Conservation (phyloP, 192 early-diverging fungal genomes). For the Umbelopsis isabellina region DNA sequence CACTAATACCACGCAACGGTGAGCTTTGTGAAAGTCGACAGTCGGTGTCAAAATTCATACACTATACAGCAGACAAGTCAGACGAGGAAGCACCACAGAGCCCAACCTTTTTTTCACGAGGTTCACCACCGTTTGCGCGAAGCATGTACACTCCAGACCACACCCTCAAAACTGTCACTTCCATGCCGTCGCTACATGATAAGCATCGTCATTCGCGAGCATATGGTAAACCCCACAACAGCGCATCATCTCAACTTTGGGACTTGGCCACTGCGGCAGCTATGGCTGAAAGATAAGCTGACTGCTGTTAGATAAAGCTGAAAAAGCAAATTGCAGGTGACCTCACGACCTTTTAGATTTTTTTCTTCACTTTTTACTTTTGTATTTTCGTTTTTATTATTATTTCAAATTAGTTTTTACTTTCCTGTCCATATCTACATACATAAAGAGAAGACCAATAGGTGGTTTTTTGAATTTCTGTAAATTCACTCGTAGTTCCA, state of each 20-base stretch:
- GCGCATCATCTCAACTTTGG: constrained; percentile 1
- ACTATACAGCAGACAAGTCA: constrained; percentile 4
- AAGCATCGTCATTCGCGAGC: neutral
- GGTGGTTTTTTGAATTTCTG: too few species aligned
- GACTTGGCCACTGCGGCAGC: neutral
- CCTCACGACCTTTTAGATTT: too few species aligned
- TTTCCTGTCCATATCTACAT: too few species aligned
- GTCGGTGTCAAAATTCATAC: neutral
- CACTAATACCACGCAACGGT: neutral
- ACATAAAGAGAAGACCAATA: too few species aligned
- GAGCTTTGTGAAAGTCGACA: constrained; percentile 4
- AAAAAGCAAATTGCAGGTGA: too few species aligned
- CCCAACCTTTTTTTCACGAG: neutral
- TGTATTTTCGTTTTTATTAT: too few species aligned
- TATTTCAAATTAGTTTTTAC: too few species aligned
- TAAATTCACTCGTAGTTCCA: too few species aligned
- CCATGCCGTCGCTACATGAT: constrained; percentile 14
- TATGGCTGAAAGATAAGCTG: neutral
- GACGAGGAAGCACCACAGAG: neutral
- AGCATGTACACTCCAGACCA: neutral
- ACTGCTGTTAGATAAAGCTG: too few species aligned
- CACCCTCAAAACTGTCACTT: constrained; percentile 2
- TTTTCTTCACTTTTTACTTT: too few species aligned
- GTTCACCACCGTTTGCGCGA: neutral
- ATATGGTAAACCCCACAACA: neutral